Evolutionary conservation across 306 rosid species (phyloP).

Genomic region (Malus sieversii): DNA sequence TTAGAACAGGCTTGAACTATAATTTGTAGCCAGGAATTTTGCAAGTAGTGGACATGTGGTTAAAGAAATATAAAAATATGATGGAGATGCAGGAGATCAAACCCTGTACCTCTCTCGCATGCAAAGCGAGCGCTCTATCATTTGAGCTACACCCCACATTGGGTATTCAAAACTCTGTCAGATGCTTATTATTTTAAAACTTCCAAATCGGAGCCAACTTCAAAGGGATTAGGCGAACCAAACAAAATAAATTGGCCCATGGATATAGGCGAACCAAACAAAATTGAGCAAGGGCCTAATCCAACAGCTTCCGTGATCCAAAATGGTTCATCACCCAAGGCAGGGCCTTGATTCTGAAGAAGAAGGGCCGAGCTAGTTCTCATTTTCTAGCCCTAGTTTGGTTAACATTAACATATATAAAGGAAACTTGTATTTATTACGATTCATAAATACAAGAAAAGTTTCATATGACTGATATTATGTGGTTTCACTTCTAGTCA

Average conservation of each 20-base stretch:
- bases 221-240: neutral
- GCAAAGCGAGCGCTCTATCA: neutral
- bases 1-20: neutral
- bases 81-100: neutral
- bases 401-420: too few species aligned
- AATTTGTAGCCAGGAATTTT: neutral
- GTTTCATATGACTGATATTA: too few species aligned
- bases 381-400: too few species aligned
- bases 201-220: neutral
- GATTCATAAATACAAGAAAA: too few species aligned
- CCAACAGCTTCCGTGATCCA: neutral
- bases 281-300: neutral
- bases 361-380: neutral
- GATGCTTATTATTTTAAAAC: too few species aligned
- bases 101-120: too few species aligned
- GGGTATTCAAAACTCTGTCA: too few species aligned
- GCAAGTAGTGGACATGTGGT: neutral
- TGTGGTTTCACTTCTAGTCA: too few species aligned
- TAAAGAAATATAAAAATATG: neutral
- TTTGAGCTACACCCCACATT: neutral
- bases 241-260: neutral
- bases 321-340: neutral
- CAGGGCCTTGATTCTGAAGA: neutral
- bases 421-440: too few species aligned
- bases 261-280: neutral